phyloP scores from a whole-genome alignment of 768 basidiomycete genomes.

The Scleroderma citrinum region DNA sequence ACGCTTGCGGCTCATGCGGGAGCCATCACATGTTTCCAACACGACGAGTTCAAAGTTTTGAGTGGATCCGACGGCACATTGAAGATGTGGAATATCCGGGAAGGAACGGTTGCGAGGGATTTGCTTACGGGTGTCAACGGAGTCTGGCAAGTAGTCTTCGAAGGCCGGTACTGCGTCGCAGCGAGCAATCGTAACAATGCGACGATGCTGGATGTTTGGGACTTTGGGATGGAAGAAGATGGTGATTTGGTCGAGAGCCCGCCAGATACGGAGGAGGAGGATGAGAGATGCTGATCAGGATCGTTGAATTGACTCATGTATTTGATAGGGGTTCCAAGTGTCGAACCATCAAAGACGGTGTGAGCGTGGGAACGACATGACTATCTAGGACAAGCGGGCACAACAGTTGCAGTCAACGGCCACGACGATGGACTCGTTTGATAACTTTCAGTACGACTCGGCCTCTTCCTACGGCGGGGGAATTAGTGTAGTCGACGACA shows the following conservation, averaged over 20 bases:
- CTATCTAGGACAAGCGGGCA: no score
- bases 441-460: conserved; percentile 82
- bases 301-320: no score
- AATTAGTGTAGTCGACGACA: conserved; percentile 70
- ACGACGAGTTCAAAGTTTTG: conserved; percentile 95
- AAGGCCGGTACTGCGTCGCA: conserved; percentile 90
- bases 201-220: conserved; percentile 86
- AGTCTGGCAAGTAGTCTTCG: conserved; percentile 97
- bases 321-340: no score
- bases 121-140: conserved; percentile 87
- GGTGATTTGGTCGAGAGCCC: conserved; percentile 84
- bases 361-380: no score
- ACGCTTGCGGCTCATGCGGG: conserved; percentile 88
- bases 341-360: no score
- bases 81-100: conserved; percentile 95
- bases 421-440: conserved; percentile 67
- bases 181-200: conserved; percentile 78
- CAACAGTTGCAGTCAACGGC: conserved; percentile 5
- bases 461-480: conserved; percentile 72
- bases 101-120: conserved; percentile 82
- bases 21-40: conserved; percentile 99
- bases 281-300: no score
- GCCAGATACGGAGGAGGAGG: conserved; percentile 47
- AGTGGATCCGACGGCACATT: conserved; percentile 93
- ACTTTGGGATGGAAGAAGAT: conserved; percentile 70